Conservation (phyloP, 2,329 filamentous ascomycete genomes). For the Dactylellina parvicollis region DNA sequence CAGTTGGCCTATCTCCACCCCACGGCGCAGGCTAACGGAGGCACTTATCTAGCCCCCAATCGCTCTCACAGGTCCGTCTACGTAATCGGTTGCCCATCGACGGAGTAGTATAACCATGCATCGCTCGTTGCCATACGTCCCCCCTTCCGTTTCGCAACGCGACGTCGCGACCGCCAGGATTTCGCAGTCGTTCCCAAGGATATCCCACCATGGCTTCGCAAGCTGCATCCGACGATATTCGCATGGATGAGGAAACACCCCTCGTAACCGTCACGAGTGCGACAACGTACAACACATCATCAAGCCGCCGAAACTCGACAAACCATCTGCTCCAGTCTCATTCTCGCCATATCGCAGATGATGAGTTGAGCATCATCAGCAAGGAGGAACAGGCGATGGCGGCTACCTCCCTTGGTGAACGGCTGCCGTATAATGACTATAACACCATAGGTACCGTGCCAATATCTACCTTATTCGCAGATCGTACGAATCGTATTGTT, state of each 20-base stretch:
- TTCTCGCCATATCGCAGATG: slow-evolving; percentile 59
- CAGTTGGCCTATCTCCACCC: slow-evolving; percentile 5
- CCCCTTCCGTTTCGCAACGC: neutral
- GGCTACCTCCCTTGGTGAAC: slow-evolving; percentile 66
- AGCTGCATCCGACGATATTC: neutral
- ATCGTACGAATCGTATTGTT: neutral
- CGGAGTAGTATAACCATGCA: neutral
- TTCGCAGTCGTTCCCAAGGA: neutral
- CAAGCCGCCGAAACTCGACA: neutral
- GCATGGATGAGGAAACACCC: neutral
- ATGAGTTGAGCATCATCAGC: slow-evolving; percentile 61
- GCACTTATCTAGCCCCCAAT: neutral
- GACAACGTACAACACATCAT: neutral
- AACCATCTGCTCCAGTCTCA: neutral
- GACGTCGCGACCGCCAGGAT: neutral
- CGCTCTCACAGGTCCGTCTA: neutral
- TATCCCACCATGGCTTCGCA: neutral
- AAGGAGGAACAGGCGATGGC: slow-evolving; percentile 66
- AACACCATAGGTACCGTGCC: slow-evolving; percentile 66
- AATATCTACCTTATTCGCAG: neutral
- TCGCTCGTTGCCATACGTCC: neutral
- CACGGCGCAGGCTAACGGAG: neutral
- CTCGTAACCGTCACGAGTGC: slow-evolving; percentile 10
- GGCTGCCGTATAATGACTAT: slow-evolving; percentile 71
- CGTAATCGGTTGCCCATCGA: neutral